phyloP scores from a whole-genome alignment of 805 yeast genomes.

The Monosporozyma yasuniensis region DNA sequence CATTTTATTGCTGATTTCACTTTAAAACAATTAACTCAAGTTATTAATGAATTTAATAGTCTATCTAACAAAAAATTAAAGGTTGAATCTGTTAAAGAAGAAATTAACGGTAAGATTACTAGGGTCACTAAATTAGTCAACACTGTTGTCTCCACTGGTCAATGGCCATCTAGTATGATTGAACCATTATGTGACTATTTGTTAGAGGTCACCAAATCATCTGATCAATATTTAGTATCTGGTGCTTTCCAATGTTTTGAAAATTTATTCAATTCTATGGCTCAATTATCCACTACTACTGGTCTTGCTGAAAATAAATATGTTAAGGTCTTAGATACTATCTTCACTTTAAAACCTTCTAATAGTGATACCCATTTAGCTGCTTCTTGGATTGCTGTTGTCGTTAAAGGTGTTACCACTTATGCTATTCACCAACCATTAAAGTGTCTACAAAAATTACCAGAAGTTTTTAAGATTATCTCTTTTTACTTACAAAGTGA shows the following conservation, averaged over 20 bases:
- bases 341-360: slow-evolving; percentile 75
- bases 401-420: slow-evolving; percentile 67
- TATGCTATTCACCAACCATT: slow-evolving; percentile 45
- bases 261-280: slow-evolving; percentile 20
- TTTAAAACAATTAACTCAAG: slow-evolving; percentile 42
- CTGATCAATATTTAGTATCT: slow-evolving; percentile 78
- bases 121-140: slow-evolving; percentile 72
- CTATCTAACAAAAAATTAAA: slow-evolving; percentile 29
- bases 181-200: slow-evolving; percentile 69
- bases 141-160: slow-evolving; percentile 57
- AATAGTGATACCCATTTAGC: slow-evolving; percentile 75
- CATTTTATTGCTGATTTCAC: slow-evolving; percentile 59
- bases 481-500: slow-evolving; percentile 63
- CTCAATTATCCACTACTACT: slow-evolving; percentile 35
- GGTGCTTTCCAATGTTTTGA: slow-evolving; percentile 72
- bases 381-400: slow-evolving; percentile 91
- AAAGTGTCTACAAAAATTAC: slow-evolving; percentile 47
- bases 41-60: slow-evolving; percentile 34
- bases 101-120: slow-evolving; percentile 48
- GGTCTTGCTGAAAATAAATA: slow-evolving; percentile 57
- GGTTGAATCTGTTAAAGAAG: slow-evolving; percentile 37
- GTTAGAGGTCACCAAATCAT: slow-evolving; percentile 65
- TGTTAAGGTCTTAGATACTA: slow-evolving; percentile 53
- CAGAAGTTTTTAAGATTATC: slow-evolving; percentile 47
- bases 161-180: slow-evolving; percentile 73